Evolutionary conservation across 345 rosid species (phyloP), one percentile per base, ranked within the genome.

Genomic region (Pugionium dolabratum): DNA sequence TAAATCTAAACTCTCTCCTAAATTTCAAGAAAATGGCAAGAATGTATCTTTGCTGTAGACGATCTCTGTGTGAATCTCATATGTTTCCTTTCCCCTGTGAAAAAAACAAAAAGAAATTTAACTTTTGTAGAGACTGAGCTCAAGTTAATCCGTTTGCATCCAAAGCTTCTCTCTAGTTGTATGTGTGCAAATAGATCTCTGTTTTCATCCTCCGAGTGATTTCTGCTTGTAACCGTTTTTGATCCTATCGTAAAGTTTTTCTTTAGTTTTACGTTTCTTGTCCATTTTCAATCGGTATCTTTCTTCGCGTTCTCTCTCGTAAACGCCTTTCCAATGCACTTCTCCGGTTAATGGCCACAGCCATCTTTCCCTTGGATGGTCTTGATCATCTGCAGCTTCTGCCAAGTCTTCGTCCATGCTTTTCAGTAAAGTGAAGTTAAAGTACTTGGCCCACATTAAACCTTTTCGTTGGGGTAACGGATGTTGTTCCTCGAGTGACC

Each of bases 331-430:
- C 99, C 99, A 94, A 42, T 94, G 99, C 49, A 94, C 86, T 82
- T 94, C 97, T 3, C 99, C 99, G 0, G 91, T 94, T 59, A 79
- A 66, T 4, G 97, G 99, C 99, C 99, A 94, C 54, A 94, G 44
- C 99, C 99, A 94, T 42, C 47, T 76, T 67, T 85, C 80, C 54
- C 86, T 78, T 18, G 90, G 95, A 73, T 79, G 64, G 74, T 88
- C 91, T 2, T 74, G 82, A 64, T 94, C 99, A 51, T 94, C 97
- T n/a, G 96, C 93, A 54, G 99, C 95, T 86, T 94, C 99, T 4
- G 97, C 99, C 8, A 94, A 80, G 73, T 94, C 99, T 78, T 94
- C 99, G 59, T 94, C 99, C 95, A 94, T 94, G 56, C 81, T 84
- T 82, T 94, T 94, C 51, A 94, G 75, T 57, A 94, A 70, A 34